Evolutionary conservation across 2,329 filamentous ascomycete genomes (phyloP), one percentile per base, ranked within the genome.

Genomic region (Cladorrhinum sp.): DNA sequence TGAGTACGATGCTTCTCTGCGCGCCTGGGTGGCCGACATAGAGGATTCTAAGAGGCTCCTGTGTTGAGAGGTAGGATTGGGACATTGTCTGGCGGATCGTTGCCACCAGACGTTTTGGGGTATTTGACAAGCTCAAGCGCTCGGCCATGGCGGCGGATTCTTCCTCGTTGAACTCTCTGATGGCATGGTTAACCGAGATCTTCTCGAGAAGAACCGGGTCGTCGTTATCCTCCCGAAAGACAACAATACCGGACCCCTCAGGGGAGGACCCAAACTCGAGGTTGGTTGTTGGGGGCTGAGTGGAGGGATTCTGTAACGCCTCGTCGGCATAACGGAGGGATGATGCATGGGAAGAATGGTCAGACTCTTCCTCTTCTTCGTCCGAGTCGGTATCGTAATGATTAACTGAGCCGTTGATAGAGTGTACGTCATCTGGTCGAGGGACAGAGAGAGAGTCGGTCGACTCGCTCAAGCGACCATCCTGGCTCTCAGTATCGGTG

Each of bases 381-480:
- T 77, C 76, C 28, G 74, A 74, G 49, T 75, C 72, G 58, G 70
- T 74, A 33, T 65, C 61, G 61, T 67, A 70, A 7, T 75, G 75
- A 62, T 77, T 76, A 42, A 83, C 79, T 26, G 81, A 81, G 16
- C 76, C 81, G 60, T 77, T 72, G 50, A 83, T 71, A 66, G 80
- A 84, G 54, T 82, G 79, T 5, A 82, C 76, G 62, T 84, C 82
- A 58, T 83, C 81, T 26, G 79, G 73, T 20, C 76, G 77, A 48
- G 77, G 75, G 46, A 76, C 76, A 57, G 81, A 79, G 58, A 82
- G 76, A 6, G 81, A 83, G 63, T 77, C 76, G 28, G 81, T 73
- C n/a, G 81, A 83, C 65, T 80, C 82, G 46, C 78, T 74, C 61
- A 76, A 74, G 60, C 74, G 74, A 56, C 73, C 80, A 58, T 82